Evolutionary conservation across 2,329 filamentous ascomycete species (phyloP).

Genomic region (Penicillium sp.): DNA sequence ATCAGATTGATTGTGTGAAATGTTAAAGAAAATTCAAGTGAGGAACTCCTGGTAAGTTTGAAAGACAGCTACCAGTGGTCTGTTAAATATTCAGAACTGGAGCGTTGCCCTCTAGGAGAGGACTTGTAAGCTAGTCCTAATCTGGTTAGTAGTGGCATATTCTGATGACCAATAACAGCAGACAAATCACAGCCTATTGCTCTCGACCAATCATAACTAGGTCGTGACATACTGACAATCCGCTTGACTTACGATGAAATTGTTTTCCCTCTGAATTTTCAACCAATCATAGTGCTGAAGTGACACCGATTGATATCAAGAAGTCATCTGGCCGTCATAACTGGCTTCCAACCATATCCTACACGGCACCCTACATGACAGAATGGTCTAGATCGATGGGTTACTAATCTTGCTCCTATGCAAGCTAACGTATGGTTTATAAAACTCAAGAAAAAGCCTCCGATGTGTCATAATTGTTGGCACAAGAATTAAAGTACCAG

Average conservation of each 20-base stretch:
- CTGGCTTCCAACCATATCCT: slow-evolving; percentile 3
- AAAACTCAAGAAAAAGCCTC: slow-evolving; percentile 5
- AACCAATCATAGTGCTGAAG: too few species aligned
- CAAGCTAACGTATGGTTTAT: slow-evolving; percentile 3
- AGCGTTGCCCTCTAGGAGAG: not conserved
- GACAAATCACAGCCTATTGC: too few species aligned
- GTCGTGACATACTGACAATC: too few species aligned
- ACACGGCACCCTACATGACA: slow-evolving; percentile 5
- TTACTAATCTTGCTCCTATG: not conserved
- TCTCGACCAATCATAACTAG: too few species aligned
- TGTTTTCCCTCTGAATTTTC: too few species aligned
- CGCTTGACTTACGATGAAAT: too few species aligned
- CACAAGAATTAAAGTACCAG: slow-evolving; percentile 1
- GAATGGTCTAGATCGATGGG: slow-evolving; percentile 4
- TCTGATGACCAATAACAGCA: too few species aligned
- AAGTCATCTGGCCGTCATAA: not conserved
- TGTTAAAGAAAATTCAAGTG: slow-evolving; percentile 5
- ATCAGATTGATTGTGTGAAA: not conserved
- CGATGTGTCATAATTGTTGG: not conserved
- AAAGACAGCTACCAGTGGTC: not conserved
- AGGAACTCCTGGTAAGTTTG: not conserved
- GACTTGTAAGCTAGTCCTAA: slow-evolving; percentile 4
- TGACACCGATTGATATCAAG: slow-evolving; percentile 3
- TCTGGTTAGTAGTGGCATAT: slow-evolving; percentile 2
- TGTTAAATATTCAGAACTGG: too few species aligned